Base-by-base conservation (phyloP, 768 basidiomycete genomes). In the Boletus rubropictus region DNA sequence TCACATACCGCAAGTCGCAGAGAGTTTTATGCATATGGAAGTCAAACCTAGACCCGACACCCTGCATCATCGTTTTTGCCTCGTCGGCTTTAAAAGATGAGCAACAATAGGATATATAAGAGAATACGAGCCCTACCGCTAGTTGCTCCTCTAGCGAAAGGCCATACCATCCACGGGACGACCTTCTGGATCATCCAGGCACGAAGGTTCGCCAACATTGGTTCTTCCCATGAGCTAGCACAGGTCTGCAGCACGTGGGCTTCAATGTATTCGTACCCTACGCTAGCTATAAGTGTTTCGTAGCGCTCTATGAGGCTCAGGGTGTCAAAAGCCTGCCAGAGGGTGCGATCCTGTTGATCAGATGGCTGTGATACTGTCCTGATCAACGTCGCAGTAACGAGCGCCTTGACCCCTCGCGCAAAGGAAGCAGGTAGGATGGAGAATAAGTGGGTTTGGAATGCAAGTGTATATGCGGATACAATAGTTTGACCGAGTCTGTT, bases 21-120 rank as follows among this genome's bases (percentile, higher is more conserved):
- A 97, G 70, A 3, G 86, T 89, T 64, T 93, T 94, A 66, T 90
- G 88, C 58, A 97, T 81, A 54, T 95, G 89, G 55, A 91, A 94
- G 55, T 97, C 94, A 59, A 97, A 88, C 36, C 89, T 72, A 1
- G 85, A 81, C 20, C 87, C 84, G 12, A 90, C 81, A 3, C 84
- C 84, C 57, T 82, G 79, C 42, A 95, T 68, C 81, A 86, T 76
- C 29, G 74, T 63, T 58, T 82, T 72, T 27, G 86, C 80, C 65
- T 92, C 82, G 48, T 87, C 80, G 53, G 80, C 80, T 89, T 54
- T 29, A 18, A 43, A 29, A 43, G 21, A 48, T 44, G 46, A 55
- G 18, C 25, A 46, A 40, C 6, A 11, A 49, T 34, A 17, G 22
- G 52, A 33, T 17, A 27, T 37, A 27, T 32, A 21, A 31, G 50